Percentiles rank a stretch among this genome's conserved stretches.
phyloP scores from a whole-genome alignment of 345 rosid genomes.

The Turritis glabra region DNA sequence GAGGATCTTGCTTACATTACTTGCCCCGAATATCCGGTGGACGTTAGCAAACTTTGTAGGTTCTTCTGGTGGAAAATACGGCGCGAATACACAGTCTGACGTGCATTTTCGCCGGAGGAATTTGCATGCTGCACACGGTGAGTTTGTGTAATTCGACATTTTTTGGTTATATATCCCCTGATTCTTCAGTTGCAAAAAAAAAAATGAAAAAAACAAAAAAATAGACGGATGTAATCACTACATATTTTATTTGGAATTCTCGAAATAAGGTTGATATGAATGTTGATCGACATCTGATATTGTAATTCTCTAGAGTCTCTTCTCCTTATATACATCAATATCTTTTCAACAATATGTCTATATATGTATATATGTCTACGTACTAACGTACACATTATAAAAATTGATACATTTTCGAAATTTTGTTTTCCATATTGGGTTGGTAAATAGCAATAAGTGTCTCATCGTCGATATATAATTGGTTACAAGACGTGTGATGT shows the following conservation, averaged over 20 bases:
- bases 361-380: background rate
- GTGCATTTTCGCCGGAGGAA: slow-evolving; percentile 62
- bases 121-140: slow-evolving; percentile 78
- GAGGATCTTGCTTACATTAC: slow-evolving; percentile 71
- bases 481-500: background rate
- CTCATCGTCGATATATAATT: background rate
- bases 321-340: background rate
- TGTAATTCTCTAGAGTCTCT: background rate
- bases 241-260: background rate
- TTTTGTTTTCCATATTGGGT: background rate
- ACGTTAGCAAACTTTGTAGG: slow-evolving; percentile 69
- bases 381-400: background rate
- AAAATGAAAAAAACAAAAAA: background rate
- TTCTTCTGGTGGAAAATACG: slow-evolving; percentile 71
- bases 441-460: background rate
- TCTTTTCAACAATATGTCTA: background rate
- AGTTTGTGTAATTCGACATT: slow-evolving; percentile 53
- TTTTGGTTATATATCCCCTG: background rate
- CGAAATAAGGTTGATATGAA: background rate
- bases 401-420: background rate
- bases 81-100: slow-evolving; percentile 62
- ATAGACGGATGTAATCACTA: background rate
- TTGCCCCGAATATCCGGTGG: slow-evolving; percentile 72
- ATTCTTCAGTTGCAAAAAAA: background rate
- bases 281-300: background rate